Base-by-base conservation (phyloP, 306 rosid genomes). In the Alnus rubra region DNA sequence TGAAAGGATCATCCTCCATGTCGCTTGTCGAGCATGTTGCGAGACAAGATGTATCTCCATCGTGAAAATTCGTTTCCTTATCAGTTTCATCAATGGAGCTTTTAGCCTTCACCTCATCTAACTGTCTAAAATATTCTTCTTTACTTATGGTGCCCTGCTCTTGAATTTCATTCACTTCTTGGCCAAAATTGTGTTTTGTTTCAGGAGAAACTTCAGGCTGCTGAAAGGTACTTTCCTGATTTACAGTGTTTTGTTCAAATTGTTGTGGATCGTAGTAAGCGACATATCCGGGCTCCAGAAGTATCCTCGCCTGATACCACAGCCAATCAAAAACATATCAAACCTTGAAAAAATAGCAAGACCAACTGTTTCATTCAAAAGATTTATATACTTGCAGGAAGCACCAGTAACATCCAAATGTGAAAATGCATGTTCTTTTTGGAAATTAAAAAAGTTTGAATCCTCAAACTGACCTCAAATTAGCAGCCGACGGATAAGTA, bases 21-120 rank as follows among this genome's bases (percentile, higher is more conserved):
- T 92, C 97, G 37, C 91, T 88, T 11, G 89, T 80, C 50, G 98
- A 89, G 85, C 97, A 92, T 2, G 98, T 94, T 69, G 98, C 98
- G 11, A 87, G 84, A 85, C 97, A 94, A 65, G 98, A 94, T 8
- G 91, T 55, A 58, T 91, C 87, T 51, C 95, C 97, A 60, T 92
- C 97, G 0, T 84, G 78, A 51, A 83, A 44, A 76, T 76, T 79
- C 15, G 88, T 76, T 37, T 94, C 98, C 86, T 88, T 85, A 30
- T 90, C 97, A 19, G 80, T 65, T 42, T 83, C 96, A 76, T 83
- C 84, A 12, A 60, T 11, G 51, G 75, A 71, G 62, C 76, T 73
- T 83, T 86, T 88, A 53, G 87, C 85, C 82, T 94, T 94, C 58
- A 92, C 64, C 87, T 88, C 98, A 62, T 89, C 97, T 35, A 92